Base-by-base conservation (phyloP, 2,329 filamentous ascomycete genomes). In the Magnaporthiopsis poae region DNA sequence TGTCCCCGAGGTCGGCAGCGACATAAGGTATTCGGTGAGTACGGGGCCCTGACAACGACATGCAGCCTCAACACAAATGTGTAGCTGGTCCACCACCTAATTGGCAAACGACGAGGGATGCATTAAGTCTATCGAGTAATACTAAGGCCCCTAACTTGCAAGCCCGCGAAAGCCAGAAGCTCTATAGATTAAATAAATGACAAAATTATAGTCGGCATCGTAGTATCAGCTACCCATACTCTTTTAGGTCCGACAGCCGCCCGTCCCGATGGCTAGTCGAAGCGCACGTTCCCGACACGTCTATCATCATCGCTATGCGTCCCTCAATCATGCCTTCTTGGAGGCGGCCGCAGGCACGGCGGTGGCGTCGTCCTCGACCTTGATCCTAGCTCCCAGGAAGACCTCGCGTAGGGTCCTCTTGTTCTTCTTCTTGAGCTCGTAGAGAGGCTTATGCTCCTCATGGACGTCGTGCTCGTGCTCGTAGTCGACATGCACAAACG, bases 401-500 rank as follows among this genome's bases (percentile, higher is more conserved):
- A 77, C 72, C 11, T 79, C 76, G 66, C 74, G 78, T 64, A 79
- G 66, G 3, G 68, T 74, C 65, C 71, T 75, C 68, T 72, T 72
- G 15, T 71, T 67, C 64, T 70, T 71, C 66, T 71, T 71, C 68
- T 72, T 72, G 61, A 78, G 75, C n/a, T 56, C 46, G 66, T 79
- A 79, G 21, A 80, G 68, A 1, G 78, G 77, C 69, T 80, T 80
- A 67, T 80, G 79, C 67, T 80, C 79, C 65, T 77, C 73, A 66
- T 79, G 73, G 39, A 76, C 72, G 66, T 76, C 73, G 66, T 81
- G 79, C 29, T 75, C 74, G 62, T 79, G 74, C 66, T 81, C 76
- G 64, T 80, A 80, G 71, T 81, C 79, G 60, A 80, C 77, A 65
- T 80, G 79, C 62, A 81, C 79, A 67, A 80, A 81, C 0, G 79